Base-by-base conservation (phyloP, 2,329 filamentous ascomycete genomes). In the Colletotrichum ledebouriae region DNA sequence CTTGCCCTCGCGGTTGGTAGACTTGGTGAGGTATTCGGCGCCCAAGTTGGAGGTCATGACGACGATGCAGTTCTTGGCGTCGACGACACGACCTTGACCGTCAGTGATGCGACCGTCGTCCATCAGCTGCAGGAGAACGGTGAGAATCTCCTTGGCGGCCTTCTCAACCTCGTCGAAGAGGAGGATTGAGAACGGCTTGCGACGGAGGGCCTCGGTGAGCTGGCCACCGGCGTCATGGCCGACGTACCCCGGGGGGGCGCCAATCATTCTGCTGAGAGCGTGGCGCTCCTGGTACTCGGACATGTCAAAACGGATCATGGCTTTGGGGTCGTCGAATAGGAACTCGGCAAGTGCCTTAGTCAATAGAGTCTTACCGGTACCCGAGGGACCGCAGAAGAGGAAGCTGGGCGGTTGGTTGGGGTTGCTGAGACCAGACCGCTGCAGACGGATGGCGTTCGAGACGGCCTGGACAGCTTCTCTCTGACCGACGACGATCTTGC, bases 301-400 rank as follows among this genome's bases (percentile, higher is more conserved):
- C 96, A 99, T 99, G 78, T 99, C 96, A 83, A 99, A 97, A 44
- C 96, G 92, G 75, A 99, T 97, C 96, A 99, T 98, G 39, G 95
- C 86, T 84, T 98, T 98, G 29, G 95, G 83, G 74, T 99, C 96
- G 77, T 99, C 96, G 83, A 99, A 99, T 33, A 99, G 85, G 84
- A 99, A 99, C 79, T 99, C 96, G 56, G 96, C 96, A 68, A 99
- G 86, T 15, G 95, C 96, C 82, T 99, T 99, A 72, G 95, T 98
- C 66, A 99, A 89, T 20, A 99, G 85, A 17, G 96, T 99, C 84
- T 99, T 99, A 85, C 96, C 96, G 12, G 96, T 99, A 84, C 96
- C 96, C 0, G 95, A 98, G 13, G 96, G 96, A 84, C 96, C 96
- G 76, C 96, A 98, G 89, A 99, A 99, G 66, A 99, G 87, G 90